Evolutionary conservation across 2,329 filamentous ascomycete genomes (phyloP), one percentile per base, ranked within the genome.

Genomic region (Nemania sp.): DNA sequence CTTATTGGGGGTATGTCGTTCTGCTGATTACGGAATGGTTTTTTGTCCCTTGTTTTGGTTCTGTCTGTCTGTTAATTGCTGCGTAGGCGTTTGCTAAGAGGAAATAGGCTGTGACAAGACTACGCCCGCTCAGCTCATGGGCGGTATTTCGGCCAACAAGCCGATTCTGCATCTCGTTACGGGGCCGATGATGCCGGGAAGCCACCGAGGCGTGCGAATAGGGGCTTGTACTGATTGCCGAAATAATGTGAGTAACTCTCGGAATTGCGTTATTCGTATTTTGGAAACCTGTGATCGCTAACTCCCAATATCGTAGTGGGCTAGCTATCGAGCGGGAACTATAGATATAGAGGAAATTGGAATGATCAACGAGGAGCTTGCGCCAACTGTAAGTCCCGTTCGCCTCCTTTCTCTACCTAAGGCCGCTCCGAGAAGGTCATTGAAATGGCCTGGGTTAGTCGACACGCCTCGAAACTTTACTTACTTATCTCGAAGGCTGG

Each of bases 221-320:
- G 91, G 91, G 1, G 91, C 91, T 5, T 93, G 91, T 69, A 93
- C 91, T 0, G 91, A 93, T 73, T 93, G 91, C 66, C 82, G 91
- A 11, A 92, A 88, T 73, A 92, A 91, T 69, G 49, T 52, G n/a
- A 29, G 49, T 29, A 41, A 18, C 18, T 13, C 38, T 41, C 13
- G 35, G 35, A 13, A 13, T 13, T 3, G 13, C 35, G 11, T 41
- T 41, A 6, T 15, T 41, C 11, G 32, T 41, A 13, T 11, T 41
- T 41, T 41, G 11, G 11, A 13, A 3, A 41, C 3, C 15, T 6
- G 35, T 11, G 15, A 41, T 41, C 7, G 35, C 35, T 41, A 11
- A 41, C 35, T 3, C 5, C 35, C 5, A 26, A 10, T 51, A 20
- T 52, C 10, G 6, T 13, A 52, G 49, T 93, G 91, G 91, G 91